phyloP scores from a whole-genome alignment of 2,329 filamentous ascomycete species.

The Pyrenophora tritici-repentis region DNA sequence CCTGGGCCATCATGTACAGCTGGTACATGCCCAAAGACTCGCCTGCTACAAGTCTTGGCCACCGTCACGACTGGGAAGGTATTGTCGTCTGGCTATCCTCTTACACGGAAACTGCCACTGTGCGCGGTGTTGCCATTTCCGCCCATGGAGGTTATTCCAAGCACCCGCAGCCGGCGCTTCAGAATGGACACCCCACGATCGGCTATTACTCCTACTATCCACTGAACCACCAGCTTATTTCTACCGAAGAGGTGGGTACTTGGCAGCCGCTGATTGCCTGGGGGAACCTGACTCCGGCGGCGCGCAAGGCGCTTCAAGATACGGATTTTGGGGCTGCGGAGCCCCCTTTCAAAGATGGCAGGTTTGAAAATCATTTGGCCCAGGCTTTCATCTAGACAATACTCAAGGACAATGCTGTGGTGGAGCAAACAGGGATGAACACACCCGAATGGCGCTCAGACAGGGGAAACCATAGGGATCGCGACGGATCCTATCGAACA shows the following conservation, averaged over 20 bases:
- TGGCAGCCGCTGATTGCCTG: constrained; percentile 56
- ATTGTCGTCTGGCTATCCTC: constrained; percentile 58
- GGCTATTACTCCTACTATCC: constrained; percentile 57
- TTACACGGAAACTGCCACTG: constrained; percentile 46
- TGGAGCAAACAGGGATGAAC: no score
- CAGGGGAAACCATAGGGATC: no score
- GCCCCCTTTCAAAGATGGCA: constrained; percentile 55
- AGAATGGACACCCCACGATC: constrained; percentile 53
- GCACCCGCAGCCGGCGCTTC: constrained; percentile 35
- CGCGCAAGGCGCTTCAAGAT: constrained; percentile 50
- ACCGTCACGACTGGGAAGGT: constrained; percentile 63
- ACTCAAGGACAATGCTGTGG: no score
- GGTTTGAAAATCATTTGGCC: constrained; percentile 54
- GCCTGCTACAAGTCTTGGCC: constrained; percentile 53
- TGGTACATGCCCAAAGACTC: constrained; percentile 60
- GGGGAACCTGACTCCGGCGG: constrained; percentile 54
- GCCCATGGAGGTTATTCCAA: constrained; percentile 56
- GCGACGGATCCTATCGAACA: no score
- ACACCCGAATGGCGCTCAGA: no score
- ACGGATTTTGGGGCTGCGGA: constrained; percentile 55
- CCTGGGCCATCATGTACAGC: constrained; percentile 58
- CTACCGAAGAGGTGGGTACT: constrained; percentile 50
- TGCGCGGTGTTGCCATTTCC: constrained; percentile 58
- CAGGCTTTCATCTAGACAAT: constrained; percentile 24
- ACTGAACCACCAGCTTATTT: constrained; percentile 53